Evolutionary conservation across 2,329 filamentous ascomycete genomes (phyloP).

Genomic region (Apiospora malaysiana): DNA sequence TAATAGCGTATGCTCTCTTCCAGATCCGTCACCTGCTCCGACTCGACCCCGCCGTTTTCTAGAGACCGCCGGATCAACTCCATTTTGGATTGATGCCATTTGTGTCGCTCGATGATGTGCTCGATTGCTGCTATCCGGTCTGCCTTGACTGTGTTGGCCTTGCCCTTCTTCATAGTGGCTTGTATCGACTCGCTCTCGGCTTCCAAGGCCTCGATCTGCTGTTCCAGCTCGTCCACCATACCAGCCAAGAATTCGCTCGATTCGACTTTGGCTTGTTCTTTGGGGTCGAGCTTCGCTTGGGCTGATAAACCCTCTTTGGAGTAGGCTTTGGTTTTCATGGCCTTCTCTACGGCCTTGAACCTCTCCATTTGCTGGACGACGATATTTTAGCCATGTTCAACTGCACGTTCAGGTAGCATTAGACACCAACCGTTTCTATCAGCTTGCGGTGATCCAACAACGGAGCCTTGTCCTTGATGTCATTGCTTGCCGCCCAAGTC

Average conservation of each 20-base stretch:
- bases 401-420: slow-evolving; percentile 9
- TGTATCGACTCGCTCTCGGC: slow-evolving; percentile 88
- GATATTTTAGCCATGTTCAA: slow-evolving; percentile 18
- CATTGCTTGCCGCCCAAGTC: slow-evolving; percentile 97
- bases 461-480: slow-evolving; percentile 99
- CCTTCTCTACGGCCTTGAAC: slow-evolving; percentile 99
- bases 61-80: slow-evolving; percentile 88
- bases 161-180: slow-evolving; percentile 92
- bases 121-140: slow-evolving; percentile 90
- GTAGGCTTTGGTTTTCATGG: slow-evolving; percentile 99
- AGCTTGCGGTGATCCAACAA: slow-evolving; percentile 91
- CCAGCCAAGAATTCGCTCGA: slow-evolving; percentile 82
- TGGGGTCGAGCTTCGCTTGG: slow-evolving; percentile 93
- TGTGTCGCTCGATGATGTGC: slow-evolving; percentile 84
- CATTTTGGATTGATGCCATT: slow-evolving; percentile 93
- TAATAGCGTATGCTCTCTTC: slow-evolving; percentile 96
- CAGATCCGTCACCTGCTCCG: slow-evolving; percentile 83
- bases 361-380: slow-evolving; percentile 89
- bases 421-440: slow-evolving; percentile 85
- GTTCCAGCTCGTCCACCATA: slow-evolving; percentile 91
- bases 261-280: slow-evolving; percentile 93
- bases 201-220: slow-evolving; percentile 91
- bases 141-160: slow-evolving; percentile 81
- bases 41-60: slow-evolving; percentile 90
- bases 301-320: slow-evolving; percentile 96